Percentiles rank a stretch among this genome's conserved stretches.
Conservation (phyloP, 2,329 filamentous ascomycete species). For the Botrytis elliptica region DNA sequence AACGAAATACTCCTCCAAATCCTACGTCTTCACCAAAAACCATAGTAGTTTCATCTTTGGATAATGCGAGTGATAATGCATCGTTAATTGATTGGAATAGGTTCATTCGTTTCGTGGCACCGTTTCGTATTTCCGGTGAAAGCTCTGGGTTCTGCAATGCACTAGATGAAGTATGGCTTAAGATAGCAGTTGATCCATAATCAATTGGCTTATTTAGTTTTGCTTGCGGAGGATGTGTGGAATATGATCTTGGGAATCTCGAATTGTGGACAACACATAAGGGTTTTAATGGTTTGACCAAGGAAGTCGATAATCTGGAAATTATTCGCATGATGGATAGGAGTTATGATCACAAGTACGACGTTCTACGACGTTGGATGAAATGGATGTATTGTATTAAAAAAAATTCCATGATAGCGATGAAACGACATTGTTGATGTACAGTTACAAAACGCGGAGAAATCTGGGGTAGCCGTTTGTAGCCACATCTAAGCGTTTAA, state of each 20-base stretch:
- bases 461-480: conserved; percentile 9
- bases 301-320: background rate
- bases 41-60: conserved; percentile 79
- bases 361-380: conserved; percentile 15
- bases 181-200: conserved; percentile 76
- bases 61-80: conserved; percentile 77
- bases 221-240: conserved; percentile 51
- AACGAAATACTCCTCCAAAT: conserved; percentile 94
- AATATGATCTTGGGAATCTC: conserved; percentile 30
- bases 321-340: conserved; percentile 13
- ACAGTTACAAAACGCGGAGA: conserved; percentile 7
- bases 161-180: conserved; percentile 75
- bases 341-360: background rate
- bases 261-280: background rate
- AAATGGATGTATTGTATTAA: background rate
- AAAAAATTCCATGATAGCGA: background rate
- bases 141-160: conserved; percentile 73
- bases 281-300: background rate
- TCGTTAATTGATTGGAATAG: conserved; percentile 93
- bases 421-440: conserved; percentile 8
- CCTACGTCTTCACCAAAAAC: conserved; percentile 97
- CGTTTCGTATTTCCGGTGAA: conserved; percentile 60
- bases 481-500: conserved; percentile 11
- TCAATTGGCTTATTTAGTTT: conserved; percentile 83
- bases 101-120: conserved; percentile 82